phyloP scores from a whole-genome alignment of 1,284 basidiomycete species.

The Melanopsichium pennsylvanicum region DNA sequence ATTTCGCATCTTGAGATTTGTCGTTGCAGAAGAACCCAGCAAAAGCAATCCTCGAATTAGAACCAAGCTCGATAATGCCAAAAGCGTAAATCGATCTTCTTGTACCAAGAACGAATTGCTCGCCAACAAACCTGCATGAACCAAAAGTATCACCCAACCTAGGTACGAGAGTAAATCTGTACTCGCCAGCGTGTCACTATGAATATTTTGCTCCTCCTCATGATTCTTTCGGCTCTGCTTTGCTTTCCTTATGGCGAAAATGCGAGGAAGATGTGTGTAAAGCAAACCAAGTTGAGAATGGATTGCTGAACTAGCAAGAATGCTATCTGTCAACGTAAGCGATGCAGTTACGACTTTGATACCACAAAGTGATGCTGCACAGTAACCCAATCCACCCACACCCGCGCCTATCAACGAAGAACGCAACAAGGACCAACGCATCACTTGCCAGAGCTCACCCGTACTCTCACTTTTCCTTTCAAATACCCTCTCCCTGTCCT shows the following conservation, averaged over 20 bases:
- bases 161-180: conserved; percentile 10
- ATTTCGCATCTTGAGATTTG: conserved; percentile 77
- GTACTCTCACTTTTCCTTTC: conserved; percentile 7
- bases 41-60: conserved; percentile 22
- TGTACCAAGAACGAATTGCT: conserved; percentile 91
- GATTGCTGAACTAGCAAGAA: conserved; percentile 9
- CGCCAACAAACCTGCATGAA: conserved; percentile 54
- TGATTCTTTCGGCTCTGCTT: too few species aligned
- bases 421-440: too few species aligned
- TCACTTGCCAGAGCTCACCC: conserved; percentile 13
- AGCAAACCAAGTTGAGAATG: conserved; percentile 17
- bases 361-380: not conserved
- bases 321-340: conserved; percentile 28
- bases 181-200: conserved; percentile 2
- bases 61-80: conserved; percentile 67
- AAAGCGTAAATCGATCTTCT: conserved; percentile 80
- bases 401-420: too few species aligned
- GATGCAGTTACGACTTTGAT: not conserved
- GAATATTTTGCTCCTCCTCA: too few species aligned
- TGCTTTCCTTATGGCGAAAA: not conserved
- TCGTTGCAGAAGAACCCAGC: conserved; percentile 59
- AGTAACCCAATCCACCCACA: not conserved
- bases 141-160: conserved; percentile 21
- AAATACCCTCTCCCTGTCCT: not conserved
- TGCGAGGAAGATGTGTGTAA: not conserved